Evolutionary conservation across 345 rosid genomes (phyloP), one percentile per base, ranked within the genome.

Genomic region (Kernera saxatilis): DNA sequence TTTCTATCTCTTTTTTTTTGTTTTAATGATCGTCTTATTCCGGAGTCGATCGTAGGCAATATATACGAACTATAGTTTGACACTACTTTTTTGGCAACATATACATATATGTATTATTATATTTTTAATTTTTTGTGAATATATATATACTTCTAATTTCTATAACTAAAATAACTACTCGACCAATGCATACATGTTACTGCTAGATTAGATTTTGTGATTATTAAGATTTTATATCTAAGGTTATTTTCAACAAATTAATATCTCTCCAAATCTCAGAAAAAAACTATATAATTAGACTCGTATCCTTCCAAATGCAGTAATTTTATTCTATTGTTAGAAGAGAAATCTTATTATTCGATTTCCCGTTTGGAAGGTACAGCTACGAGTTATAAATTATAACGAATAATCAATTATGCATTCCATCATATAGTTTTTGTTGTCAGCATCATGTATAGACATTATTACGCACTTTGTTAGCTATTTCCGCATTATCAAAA

Each of bases 301-400:
- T 32, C 23, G 32, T 25, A 63, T 63, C 21, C 18, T 55, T 33
- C 40, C 70, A 64, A 55, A 64, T 46, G 51, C 33, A 56, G 46
- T 64, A 14, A 45, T 46, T 44, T 23, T 45, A 73, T 64, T 55
- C 25, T 45, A 43, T 44, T 54, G 71, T 35, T 64, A 9, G 33
- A 13, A n/a, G 41, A 36, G 33, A 12, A 64, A 55, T 73, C 77
- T 64, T 25, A 64, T 26, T 45, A 73, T 73, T 73, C 71, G 71
- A 64, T 64, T 46, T 64, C 45, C 50, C 48, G 7, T 44, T 26
- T 54, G 65, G 48, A 45, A 54, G 21, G 32, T 54, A 64, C 45
- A 72, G 14, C 58, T 59, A 26, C 18, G 8, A 58, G 8, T 46
- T 46, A 15, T 46, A 55, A n/a, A n/a, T n/a, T 65, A 15, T 46